These are phyloP conservation scores for Coffea humblotiana DNA, from an alignment of 305 asterid genomes.

Conservation along the genomic window DNA sequence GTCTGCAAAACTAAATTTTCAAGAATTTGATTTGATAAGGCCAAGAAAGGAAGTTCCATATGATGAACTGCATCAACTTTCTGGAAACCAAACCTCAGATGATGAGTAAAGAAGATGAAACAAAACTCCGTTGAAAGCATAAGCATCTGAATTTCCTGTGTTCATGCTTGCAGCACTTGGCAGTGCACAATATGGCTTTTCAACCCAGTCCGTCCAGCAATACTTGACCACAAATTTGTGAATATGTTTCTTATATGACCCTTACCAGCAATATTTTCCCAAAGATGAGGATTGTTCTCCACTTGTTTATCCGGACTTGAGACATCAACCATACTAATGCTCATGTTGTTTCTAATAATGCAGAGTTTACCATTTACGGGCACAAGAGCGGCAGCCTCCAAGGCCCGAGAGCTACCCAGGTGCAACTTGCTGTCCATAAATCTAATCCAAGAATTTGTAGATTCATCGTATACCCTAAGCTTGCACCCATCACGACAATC, in stretches of 20 bases:
- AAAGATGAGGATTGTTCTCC: constrained; percentile 72
- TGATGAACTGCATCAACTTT: constrained; percentile 14
- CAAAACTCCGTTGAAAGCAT: background rate
- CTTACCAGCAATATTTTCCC: constrained; percentile 84
- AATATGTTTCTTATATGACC: constrained; percentile 75
- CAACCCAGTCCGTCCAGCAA: constrained; percentile 88
- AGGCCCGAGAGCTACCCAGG: constrained; percentile 75
- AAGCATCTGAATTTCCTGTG: background rate
- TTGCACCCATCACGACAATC: constrained; percentile 96
- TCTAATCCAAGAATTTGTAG: constrained; percentile 64
- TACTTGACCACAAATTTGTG: constrained; percentile 86
- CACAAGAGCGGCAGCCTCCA: constrained; percentile 93
- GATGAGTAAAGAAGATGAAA: background rate
- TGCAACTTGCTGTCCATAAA: constrained; percentile 92
- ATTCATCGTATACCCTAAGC: constrained; percentile 73
- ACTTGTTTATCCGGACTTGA: constrained; percentile 57
- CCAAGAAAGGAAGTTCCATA: background rate
- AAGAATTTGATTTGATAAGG: background rate
- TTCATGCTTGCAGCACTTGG: constrained; percentile 93
- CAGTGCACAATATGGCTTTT: constrained; percentile 97
- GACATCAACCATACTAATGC: constrained; percentile 92
- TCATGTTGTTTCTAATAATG: constrained; percentile 91
- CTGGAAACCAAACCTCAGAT: background rate
- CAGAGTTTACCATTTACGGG: constrained; percentile 89
- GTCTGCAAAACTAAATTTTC: background rate